Evolutionary conservation across 148 eudicot genomes (phyloP), one percentile per base, ranked within the genome.

Genomic region (Heliamphora exappendiculata): DNA sequence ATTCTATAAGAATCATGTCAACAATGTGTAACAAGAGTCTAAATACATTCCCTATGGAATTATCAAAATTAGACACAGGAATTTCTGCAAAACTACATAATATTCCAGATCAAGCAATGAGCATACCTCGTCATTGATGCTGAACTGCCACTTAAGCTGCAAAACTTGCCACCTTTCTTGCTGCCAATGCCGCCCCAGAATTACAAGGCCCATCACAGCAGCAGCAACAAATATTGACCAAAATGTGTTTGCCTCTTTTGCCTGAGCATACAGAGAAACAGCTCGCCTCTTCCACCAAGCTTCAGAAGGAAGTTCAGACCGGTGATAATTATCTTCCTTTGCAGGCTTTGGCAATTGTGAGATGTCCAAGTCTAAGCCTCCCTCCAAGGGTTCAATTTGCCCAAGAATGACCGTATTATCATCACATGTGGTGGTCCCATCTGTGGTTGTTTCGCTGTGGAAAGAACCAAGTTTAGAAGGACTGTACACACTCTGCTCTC

Each of bases 161-260:
- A 91, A 83, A 79, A 81, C 83, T 74, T 89, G 85, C 92, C 88
- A 90, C 85, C 89, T 87, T 71, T 91, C 91, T 57, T 84, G 92
- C 80, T 91, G 93, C 94, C 93, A 91, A 58, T 67, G 83, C 75
- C 86, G 92, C 68, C 98, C 98, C 54, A 93, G 76, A 51, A 93
- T 83, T 22, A 91, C 97, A 75, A 93, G 88, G 60, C 98, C 98
- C 97, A 93, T 88, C 13, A 93, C 97, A 85, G 98, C 94, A 7
- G 98, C 94, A 73, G 93, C 90, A 79, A 91, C 78, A 72, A 91
- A 87, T 45, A 93, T 53, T 37, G 97, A 91, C 98, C 98, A 91
- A 74, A 93, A 77, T 2, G 94, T 73, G 78, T 84, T 91, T 58
- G 97, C 85, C 72, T 93, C 97, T 83, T 90, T 93, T 67, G 91